Evolutionary conservation across 2,329 filamentous ascomycete species (phyloP), one percentile per base, ranked within the genome.

Genomic region (Metarhizium robertsii): DNA sequence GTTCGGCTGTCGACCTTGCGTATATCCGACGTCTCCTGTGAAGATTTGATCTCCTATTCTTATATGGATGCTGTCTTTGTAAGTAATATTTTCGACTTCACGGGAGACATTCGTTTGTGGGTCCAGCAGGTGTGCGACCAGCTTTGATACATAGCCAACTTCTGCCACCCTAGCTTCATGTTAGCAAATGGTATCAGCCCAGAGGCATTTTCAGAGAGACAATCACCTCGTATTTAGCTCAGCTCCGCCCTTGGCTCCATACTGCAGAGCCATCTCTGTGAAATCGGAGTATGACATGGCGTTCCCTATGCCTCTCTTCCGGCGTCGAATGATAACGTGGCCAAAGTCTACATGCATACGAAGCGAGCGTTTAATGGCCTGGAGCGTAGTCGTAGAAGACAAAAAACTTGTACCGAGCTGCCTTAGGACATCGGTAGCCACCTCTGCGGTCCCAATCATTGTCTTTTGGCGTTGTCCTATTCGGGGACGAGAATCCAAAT

Each of bases 301-400:
- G 29, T 64, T 61, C 25, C 50, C 57, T 0, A 60, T 52, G 0
- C 59, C 59, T 42, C 60, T 69, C 50, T 65, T 69, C 50, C 63
- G 65, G 25, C 59, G 55, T 3, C 55, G 57, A 32, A 70, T 57
- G 7, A 60, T 60, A 1, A 72, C 42, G 13, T 60, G 61, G 2
- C 69, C 71, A 58, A 71, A 71, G 49, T 61, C 63, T 52, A 72
- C 61, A 2, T 65, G 60, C 64, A 73, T 67, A 20, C 57, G 62
- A 36, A 72, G 56, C 1, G 59, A 54, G 36, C 65, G 60, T 6
- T 58, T 59, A 11, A 67, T 42, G 11, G 61, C 58, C 52, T 62
- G 64, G 5, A 72, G 45, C 0, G 61, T 55, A 14, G 67, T 62
- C 10, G 60, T 60, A 2, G 65, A 60, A 4, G 58, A 50, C 20